Evolutionary conservation across 2,329 filamentous ascomycete species (phyloP), one percentile per base, ranked within the genome.

Genomic region (Xylaria sp.): DNA sequence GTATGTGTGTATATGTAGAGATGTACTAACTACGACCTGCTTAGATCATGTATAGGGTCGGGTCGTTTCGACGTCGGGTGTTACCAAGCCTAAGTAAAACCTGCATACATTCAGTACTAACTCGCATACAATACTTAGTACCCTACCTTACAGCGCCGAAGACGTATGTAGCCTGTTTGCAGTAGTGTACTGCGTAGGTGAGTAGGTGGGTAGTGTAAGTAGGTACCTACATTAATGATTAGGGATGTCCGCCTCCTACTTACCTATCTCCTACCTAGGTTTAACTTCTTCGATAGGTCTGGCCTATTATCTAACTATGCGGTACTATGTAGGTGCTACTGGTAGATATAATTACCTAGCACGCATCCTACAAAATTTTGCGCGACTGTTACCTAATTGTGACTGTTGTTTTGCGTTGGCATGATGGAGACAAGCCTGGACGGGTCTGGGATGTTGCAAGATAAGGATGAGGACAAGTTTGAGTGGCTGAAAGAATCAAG

Each of bases 301-400:
- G 4, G 12, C n/a, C n/a, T 21, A 4, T 12, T 50, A 21, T 14
- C 21, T 51, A 51, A 9, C 45, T 19, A 47, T 19, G 12, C 17
- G 2, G 47, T 50, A 21, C 7, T 11, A 45, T 27, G 24, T 9
- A 24, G 24, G n/a, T 17, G 24, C 24, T 50, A 47, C 42, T 47
- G 42, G 47, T 21, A 21, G 47, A 42, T 11, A 42, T 53, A 32
- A 27, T 24, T 53, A 34, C 27, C 45, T 47, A 11, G 9, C 7
- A 53, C 30, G n/a, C 30, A 39, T 36, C 32, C n/a, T 8, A 27
- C 8, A 14, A 42, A 34, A 2, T 14, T 42, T 32, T 42, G 54
- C 11, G 19, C 36, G 5, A 27, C 32, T 61, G 61, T 70, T 70
- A 70, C 68, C 65, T 70, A 70, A 70, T 70, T 56, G 61, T 70